Conservation (phyloP, 768 basidiomycete genomes). For the Pleurotus tuber-regium region DNA sequence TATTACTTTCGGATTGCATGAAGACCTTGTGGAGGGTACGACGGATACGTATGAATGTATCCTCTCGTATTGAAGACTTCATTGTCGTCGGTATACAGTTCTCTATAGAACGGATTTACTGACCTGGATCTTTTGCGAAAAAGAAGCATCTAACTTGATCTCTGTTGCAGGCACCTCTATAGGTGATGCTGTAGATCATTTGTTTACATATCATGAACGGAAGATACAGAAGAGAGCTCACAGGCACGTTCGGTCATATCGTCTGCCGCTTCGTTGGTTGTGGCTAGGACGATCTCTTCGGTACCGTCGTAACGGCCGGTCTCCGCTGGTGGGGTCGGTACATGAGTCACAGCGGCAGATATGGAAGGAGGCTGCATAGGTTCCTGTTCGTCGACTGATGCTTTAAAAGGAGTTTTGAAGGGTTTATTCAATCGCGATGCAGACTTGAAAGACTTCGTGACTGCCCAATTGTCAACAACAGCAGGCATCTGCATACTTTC, state of each 20-base stretch:
- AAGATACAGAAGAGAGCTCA: background rate
- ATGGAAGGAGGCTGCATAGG: background rate
- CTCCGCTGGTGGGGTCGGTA: background rate
- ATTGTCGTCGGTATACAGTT: conserved; percentile 22
- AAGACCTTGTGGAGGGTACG: conserved; percentile 37
- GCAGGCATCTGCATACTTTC: background rate
- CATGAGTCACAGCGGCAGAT: background rate
- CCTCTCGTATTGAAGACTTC: conserved; percentile 26
- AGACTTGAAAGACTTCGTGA: conserved; percentile 47
- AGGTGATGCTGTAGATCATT: conserved; percentile 10
- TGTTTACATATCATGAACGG: background rate
- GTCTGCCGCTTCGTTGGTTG: conserved; percentile 1
- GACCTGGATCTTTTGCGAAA: conserved; percentile 43
- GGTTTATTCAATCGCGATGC: conserved; percentile 44
- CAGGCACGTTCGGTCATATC: background rate
- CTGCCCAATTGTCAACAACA: conserved; percentile 21
- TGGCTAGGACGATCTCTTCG: background rate
- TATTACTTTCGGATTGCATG: conserved; percentile 19
- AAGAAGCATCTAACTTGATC: conserved; percentile 35
- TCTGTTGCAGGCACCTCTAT: conserved; percentile 25
- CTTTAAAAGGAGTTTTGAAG: conserved; percentile 36
- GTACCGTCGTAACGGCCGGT: background rate
- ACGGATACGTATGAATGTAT: conserved; percentile 37
- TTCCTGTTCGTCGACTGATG: conserved; percentile 12
- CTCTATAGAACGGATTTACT: too few species aligned